Evolutionary conservation across 2,329 filamentous ascomycete genomes (phyloP).

Genomic region (Fonsecaea pedrosoi): DNA sequence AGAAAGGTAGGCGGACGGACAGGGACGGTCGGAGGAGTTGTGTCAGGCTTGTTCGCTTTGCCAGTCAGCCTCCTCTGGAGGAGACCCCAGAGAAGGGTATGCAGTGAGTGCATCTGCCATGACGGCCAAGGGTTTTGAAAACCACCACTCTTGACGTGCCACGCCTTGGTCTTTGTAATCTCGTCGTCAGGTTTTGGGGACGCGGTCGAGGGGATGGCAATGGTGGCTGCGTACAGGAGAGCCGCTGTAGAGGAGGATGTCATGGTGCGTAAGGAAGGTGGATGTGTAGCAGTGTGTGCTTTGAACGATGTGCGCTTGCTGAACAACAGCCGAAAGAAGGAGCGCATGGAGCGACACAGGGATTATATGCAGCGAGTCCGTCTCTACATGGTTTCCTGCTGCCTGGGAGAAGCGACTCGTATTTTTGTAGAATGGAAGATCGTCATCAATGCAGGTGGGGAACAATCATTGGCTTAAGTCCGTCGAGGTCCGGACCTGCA

Average conservation of each 20-base stretch:
- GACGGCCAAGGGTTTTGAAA: slow-evolving; percentile 56
- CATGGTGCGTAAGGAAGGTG: slow-evolving; percentile 44
- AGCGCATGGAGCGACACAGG: slow-evolving; percentile 31
- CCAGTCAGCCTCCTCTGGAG: slow-evolving; percentile 55
- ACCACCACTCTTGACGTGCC: slow-evolving; percentile 48
- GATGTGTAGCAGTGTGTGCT: slow-evolving; percentile 31
- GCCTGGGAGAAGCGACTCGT: not conserved
- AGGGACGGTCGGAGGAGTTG: slow-evolving; percentile 68
- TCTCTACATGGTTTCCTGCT: not conserved
- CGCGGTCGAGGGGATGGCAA: slow-evolving; percentile 45
- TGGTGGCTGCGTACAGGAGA: slow-evolving; percentile 51
- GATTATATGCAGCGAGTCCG: slow-evolving; percentile 14
- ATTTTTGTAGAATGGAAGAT: not conserved
- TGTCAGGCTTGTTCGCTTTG: slow-evolving; percentile 64
- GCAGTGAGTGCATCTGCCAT: slow-evolving; percentile 34
- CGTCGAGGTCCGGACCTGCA: not conserved
- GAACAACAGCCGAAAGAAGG: slow-evolving; percentile 34
- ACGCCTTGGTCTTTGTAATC: slow-evolving; percentile 46
- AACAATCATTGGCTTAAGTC: not conserved
- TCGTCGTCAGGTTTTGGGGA: slow-evolving; percentile 49
- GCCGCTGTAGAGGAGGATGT: slow-evolving; percentile 46
- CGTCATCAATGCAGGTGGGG: not conserved
- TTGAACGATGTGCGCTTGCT: slow-evolving; percentile 36
- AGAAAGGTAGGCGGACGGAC: slow-evolving; percentile 73
- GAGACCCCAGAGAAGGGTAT: slow-evolving; percentile 33